Percentiles rank a stretch among this genome's conserved stretches.
Conservation (phyloP, 2,329 filamentous ascomycete genomes). For the Capronia epimyces region DNA sequence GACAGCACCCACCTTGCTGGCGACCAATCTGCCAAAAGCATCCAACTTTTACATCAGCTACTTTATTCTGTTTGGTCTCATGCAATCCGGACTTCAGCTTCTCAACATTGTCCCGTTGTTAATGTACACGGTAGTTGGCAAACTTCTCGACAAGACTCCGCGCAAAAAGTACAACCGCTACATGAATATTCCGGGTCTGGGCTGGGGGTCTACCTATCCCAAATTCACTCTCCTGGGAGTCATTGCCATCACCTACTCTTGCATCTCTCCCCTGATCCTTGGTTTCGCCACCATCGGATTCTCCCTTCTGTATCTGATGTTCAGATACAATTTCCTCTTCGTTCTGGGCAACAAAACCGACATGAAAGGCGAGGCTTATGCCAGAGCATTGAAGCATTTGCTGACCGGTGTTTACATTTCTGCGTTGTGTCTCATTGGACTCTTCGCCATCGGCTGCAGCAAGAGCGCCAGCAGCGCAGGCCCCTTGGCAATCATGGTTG, state of each 20-base stretch:
- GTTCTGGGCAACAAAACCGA: slow-evolving; percentile 76
- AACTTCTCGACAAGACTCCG: slow-evolving; percentile 52
- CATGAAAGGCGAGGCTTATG: slow-evolving; percentile 83
- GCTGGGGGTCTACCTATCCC: slow-evolving; percentile 79
- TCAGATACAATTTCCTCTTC: slow-evolving; percentile 85
- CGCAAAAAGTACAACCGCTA: slow-evolving; percentile 71
- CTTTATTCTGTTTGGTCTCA: slow-evolving; percentile 82
- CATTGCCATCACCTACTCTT: slow-evolving; percentile 81
- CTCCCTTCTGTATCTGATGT: slow-evolving; percentile 75
- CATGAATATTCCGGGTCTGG: slow-evolving; percentile 66
- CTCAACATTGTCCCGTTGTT: slow-evolving; percentile 27
- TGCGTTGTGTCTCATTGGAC: slow-evolving; percentile 75
- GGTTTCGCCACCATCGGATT: slow-evolving; percentile 75
- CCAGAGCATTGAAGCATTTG: slow-evolving; percentile 76
- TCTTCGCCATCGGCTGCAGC: slow-evolving; percentile 63
- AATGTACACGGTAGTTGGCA: slow-evolving; percentile 23
- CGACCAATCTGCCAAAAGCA: slow-evolving; percentile 70
- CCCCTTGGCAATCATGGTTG: slow-evolving; percentile 68
- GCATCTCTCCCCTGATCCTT: slow-evolving; percentile 78
- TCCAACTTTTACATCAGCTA: slow-evolving; percentile 96
- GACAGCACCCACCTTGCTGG: slow-evolving; percentile 60
- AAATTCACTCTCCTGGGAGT: slow-evolving; percentile 80
- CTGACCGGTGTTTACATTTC: slow-evolving; percentile 79
- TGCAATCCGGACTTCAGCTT: slow-evolving; percentile 52
- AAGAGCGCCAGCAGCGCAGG: slow-evolving; percentile 43